Conservation (phyloP, 208 protist species). For the Sergeia podlipaevii region DNA sequence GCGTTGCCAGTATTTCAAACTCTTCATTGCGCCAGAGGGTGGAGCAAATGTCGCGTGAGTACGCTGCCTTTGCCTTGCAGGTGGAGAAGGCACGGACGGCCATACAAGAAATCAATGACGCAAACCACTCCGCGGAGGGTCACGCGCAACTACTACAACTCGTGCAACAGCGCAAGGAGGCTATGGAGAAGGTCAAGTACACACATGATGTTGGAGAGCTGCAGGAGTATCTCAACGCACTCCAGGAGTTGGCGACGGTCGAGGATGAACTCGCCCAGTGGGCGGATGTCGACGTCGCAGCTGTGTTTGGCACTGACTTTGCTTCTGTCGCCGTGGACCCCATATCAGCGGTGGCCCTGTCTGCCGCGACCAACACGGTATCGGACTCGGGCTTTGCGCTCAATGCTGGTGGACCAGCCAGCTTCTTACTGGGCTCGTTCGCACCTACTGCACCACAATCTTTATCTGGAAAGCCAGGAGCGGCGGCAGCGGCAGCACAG, state of each 20-base stretch:
- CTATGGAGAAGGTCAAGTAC: not conserved
- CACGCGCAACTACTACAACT: slow-evolving; percentile 11
- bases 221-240: slow-evolving; percentile 29
- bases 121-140: slow-evolving; percentile 9
- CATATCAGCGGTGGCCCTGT: no score
- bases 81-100: slow-evolving; percentile 1
- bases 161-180: not conserved
- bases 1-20: slow-evolving; percentile 5
- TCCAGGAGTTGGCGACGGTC: slow-evolving; percentile 17
- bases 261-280: slow-evolving; percentile 29
- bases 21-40: slow-evolving; percentile 7
- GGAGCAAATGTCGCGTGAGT: slow-evolving; percentile 11
- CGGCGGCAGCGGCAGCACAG: not conserved
- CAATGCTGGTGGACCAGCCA: not conserved
- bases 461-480: not conserved
- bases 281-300: slow-evolving; percentile 18
- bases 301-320: not conserved
- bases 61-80: slow-evolving; percentile 10
- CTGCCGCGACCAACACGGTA: not conserved
- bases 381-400: not conserved
- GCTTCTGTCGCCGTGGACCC: not conserved
- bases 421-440: no score
- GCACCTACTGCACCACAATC: not conserved
- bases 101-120: slow-evolving; percentile 8
- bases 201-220: slow-evolving; percentile 2